These are phyloP conservation scores for Xylaria telfairii DNA, from an alignment of 495 filamentous ascomycete species.

Conservation along the genomic window DNA sequence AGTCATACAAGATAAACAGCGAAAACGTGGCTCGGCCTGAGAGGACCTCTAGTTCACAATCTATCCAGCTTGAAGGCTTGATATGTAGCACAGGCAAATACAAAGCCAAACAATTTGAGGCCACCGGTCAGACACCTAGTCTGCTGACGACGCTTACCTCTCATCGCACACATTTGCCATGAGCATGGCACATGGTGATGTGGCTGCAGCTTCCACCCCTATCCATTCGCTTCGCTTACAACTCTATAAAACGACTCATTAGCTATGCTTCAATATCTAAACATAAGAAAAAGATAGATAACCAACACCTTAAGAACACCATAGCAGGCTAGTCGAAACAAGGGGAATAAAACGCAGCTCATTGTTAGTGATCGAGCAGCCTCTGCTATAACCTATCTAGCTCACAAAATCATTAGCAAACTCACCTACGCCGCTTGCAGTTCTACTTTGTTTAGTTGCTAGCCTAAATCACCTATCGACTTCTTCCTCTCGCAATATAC, in stretches of 20 bases:
- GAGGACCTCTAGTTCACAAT: background rate
- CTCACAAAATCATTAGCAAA: background rate
- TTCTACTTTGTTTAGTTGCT: background rate
- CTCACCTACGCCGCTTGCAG: background rate
- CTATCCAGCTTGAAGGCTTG: background rate
- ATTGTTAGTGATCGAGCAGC: background rate
- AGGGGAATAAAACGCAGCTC: background rate
- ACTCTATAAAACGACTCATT: no score
- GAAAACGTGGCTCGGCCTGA: background rate
- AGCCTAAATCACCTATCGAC: background rate
- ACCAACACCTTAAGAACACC: background rate
- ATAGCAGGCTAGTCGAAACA: background rate
- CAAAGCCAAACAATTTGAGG: background rate
- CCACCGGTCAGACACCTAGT: background rate
- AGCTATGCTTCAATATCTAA: background rate
- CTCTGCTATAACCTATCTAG: background rate
- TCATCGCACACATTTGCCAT: background rate
- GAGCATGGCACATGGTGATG: background rate
- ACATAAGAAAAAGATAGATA: background rate
- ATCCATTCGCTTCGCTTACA: no score
- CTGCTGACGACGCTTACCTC: background rate
- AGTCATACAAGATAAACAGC: background rate
- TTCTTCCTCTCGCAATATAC: background rate
- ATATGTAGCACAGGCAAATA: background rate
- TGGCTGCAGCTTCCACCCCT: background rate